Base-by-base conservation (phyloP, 768 basidiomycete species). In the Hygrophorus pudorinus region DNA sequence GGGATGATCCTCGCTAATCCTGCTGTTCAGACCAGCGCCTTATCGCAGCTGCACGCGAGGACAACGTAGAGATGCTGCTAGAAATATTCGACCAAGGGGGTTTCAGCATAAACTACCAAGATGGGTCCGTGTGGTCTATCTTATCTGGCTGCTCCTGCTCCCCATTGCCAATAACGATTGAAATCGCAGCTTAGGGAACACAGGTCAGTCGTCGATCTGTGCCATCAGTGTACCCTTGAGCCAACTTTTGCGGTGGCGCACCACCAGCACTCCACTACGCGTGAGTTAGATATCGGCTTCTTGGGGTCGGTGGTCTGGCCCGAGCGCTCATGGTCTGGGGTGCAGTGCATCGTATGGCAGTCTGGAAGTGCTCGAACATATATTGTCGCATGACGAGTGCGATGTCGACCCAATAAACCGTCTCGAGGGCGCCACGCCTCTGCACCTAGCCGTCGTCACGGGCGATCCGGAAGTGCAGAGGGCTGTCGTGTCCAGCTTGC, bases 351-450 rank as follows among this genome's bases (percentile, higher is more conserved):
- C 63, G 28, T 52, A 74, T 33, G 81, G 78, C 17, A 81, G 76
- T 18, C 69, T 68, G 1, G 71, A 73, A 21, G 78, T 81, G 38
- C 65, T 89, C 3, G 85, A 89, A 49, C 68, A 81, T 44, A 76
- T 91, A 51, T 70, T 92, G 28, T 75, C 74, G 4, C 68, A 78
- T 53, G 84, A 88, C 9, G 74, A 70, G 3, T 89, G 86, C 64
- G 87, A 90, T 55, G 85, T 89, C 41, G 87, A 92, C 58, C 76
- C 78, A 13, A 66, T 75, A 54, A 90, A 90, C 61, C 69, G 70
- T 14, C 56, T 83, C 21, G 78, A 81, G 38, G 71, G 71, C 7
- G 77, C 78, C 5, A 91, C 89, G 0, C 89, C 89, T 3, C 66
- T 92, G 12, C 88, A 90, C 59, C 71, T 87, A 18, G 87, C 85